A percentile compares a stretch with the other conserved stretches of the same genome.
phyloP scores from a whole-genome alignment of 805 yeast genomes.

The Saturnispora besseyi region DNA sequence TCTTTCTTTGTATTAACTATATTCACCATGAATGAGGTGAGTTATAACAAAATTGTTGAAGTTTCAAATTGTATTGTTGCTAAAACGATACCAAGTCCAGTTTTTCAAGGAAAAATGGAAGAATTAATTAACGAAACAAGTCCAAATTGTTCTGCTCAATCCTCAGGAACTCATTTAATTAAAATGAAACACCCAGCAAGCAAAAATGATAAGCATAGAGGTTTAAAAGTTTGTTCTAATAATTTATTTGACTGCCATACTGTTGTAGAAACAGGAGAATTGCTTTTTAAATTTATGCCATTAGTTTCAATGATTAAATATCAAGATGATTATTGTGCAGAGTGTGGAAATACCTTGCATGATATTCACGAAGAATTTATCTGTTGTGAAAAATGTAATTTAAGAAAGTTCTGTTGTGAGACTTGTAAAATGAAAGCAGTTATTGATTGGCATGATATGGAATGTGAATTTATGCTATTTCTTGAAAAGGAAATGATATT shows the following conservation, averaged over 20 bases:
- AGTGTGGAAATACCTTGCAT: conserved; percentile 6
- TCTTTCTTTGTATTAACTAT: too few relatives aligned
- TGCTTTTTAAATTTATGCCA: conserved; percentile 8
- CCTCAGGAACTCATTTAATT: too few relatives aligned
- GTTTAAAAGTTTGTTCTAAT: too few relatives aligned
- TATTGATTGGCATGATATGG: conserved; percentile 8
- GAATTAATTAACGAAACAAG: too few relatives aligned
- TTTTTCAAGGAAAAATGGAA: too few relatives aligned
- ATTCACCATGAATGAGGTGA: background rate
- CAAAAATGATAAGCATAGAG: too few relatives aligned
- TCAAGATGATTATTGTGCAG: conserved; percentile 5
- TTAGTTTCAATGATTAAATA: conserved; percentile 6
- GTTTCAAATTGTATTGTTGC: background rate
- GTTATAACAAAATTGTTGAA: background rate
- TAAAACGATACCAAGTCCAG: background rate
- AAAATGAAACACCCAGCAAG: too few relatives aligned
- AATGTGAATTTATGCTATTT: conserved; percentile 8
- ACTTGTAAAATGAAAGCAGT: conserved; percentile 4
- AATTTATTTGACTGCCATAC: too few relatives aligned
- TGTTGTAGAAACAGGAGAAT: background rate
- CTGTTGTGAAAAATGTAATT: conserved; percentile 1
- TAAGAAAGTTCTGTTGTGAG: conserved; percentile 6
- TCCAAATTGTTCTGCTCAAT: too few relatives aligned
- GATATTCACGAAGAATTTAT: background rate
- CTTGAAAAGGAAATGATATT: conserved; percentile 1